These are phyloP conservation scores for Trichothecium sympodiale DNA, from an alignment of 2,329 filamentous ascomycete genomes.

Conservation along the genomic window DNA sequence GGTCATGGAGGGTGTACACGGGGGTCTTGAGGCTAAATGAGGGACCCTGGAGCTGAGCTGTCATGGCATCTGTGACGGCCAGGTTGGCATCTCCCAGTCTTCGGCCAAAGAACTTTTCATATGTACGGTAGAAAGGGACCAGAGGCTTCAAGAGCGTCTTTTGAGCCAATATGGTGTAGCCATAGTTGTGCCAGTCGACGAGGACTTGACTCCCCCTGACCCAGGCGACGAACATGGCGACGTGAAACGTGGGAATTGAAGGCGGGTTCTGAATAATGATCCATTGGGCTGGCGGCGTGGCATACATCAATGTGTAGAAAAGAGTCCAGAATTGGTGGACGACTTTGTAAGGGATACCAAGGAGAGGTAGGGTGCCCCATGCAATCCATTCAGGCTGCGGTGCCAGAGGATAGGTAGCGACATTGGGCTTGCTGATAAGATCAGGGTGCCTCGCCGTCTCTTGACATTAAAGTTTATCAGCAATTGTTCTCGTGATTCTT, in stretches of 20 bases:
- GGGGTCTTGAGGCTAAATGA: slow-evolving; percentile 56
- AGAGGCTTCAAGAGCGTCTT: slow-evolving; percentile 56
- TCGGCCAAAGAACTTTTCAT: slow-evolving; percentile 63
- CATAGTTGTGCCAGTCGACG: slow-evolving; percentile 99
- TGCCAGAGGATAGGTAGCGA: slow-evolving; percentile 60
- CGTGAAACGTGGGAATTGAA: slow-evolving; percentile 77
- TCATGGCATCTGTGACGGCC: slow-evolving; percentile 86
- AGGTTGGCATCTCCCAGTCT: slow-evolving; percentile 63
- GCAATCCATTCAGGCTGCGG: slow-evolving; percentile 57
- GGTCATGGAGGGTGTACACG: slow-evolving; percentile 70
- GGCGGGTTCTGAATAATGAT: slow-evolving; percentile 90
- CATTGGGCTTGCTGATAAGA: slow-evolving; percentile 54
- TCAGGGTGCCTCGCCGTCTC: slow-evolving; percentile 77
- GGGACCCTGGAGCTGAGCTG: slow-evolving; percentile 49
- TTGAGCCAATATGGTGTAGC: slow-evolving; percentile 77
- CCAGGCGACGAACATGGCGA: slow-evolving; percentile 62
- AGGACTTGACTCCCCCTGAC: slow-evolving; percentile 72
- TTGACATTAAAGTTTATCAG: slow-evolving; percentile 13
- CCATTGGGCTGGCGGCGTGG: slow-evolving; percentile 65
- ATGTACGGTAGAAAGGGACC: slow-evolving; percentile 64
- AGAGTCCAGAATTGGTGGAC: slow-evolving; percentile 69
- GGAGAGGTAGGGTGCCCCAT: slow-evolving; percentile 61
- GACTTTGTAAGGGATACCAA: slow-evolving; percentile 75
- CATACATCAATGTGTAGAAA: slow-evolving; percentile 61
- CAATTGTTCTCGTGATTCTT: too few species aligned